Evolutionary conservation across 129 eudicot genomes (phyloP).

Genomic region (Flaveria trinervia): DNA sequence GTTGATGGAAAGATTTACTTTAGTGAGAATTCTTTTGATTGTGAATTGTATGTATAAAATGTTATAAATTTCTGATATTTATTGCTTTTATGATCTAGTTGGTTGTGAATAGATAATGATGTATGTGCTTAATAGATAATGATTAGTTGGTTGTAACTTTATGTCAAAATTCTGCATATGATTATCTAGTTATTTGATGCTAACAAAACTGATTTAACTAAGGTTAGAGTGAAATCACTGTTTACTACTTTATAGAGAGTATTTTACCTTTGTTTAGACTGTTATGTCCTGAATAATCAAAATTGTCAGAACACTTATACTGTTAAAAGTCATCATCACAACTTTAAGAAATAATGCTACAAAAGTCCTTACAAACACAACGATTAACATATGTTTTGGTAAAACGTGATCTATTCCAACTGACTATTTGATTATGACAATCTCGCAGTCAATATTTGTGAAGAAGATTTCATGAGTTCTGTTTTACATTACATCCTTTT

Average conservation of each 20-base stretch:
- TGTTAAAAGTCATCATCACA: neutral
- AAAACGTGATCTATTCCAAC: neutral
- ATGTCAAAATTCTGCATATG: neutral
- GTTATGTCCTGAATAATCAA: neutral
- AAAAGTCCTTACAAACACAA: too few species aligned
- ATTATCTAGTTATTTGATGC: neutral
- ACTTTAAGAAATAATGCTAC: neutral
- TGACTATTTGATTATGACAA: too few species aligned
- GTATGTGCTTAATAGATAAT: neutral
- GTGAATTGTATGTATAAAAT: neutral
- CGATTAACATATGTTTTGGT: too few species aligned
- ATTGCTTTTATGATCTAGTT: neutral
- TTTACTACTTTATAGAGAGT: neutral
- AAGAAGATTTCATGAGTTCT: neutral
- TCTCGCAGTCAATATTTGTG: neutral
- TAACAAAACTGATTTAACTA: neutral
- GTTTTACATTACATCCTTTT: neutral
- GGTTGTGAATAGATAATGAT: neutral
- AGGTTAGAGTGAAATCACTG: neutral
- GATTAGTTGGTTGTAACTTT: constrained; percentile 1
- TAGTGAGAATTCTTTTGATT: neutral
- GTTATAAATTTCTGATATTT: neutral
- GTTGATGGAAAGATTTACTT: neutral
- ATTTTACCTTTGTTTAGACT: neutral
- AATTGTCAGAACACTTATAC: neutral